These are phyloP conservation scores for Parastagonospora nodorum DNA, from an alignment of 2,329 filamentous ascomycete genomes.

Conservation along the genomic window DNA sequence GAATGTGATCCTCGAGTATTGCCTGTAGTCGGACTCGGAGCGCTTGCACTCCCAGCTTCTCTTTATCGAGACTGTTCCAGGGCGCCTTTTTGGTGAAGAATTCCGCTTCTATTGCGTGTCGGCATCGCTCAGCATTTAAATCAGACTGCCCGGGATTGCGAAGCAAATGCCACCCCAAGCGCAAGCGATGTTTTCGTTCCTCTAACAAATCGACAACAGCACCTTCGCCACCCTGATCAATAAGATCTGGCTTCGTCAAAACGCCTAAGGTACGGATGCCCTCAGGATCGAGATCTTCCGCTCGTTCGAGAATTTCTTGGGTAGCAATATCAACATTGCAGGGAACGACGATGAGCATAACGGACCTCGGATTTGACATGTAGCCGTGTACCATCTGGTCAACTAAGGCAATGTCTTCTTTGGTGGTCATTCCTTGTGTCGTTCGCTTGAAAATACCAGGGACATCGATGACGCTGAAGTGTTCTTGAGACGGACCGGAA, in stretches of 20 bases:
- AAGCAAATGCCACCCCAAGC: constrained; percentile 28
- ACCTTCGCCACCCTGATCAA: constrained; percentile 33
- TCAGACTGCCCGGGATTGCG: constrained; percentile 36
- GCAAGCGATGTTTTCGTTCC: neutral
- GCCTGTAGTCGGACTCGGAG: constrained; percentile 49
- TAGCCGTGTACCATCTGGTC: constrained; percentile 13
- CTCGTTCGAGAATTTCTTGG: constrained; percentile 53
- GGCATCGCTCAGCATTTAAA: neutral
- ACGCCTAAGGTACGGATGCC: constrained; percentile 37
- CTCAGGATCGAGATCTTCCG: constrained; percentile 37
- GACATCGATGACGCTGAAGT: constrained; percentile 51
- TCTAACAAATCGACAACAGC: neutral
- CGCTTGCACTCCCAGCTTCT: constrained; percentile 11
- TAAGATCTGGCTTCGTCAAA: constrained; percentile 43
- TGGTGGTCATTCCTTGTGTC: constrained; percentile 16
- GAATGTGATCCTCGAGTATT: constrained; percentile 48
- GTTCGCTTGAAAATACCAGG: constrained; percentile 47
- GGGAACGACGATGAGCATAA: constrained; percentile 20
- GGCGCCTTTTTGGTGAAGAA: constrained; percentile 42
- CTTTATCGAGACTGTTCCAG: neutral
- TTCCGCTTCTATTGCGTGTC: too few relatives aligned
- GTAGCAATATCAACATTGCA: constrained; percentile 51
- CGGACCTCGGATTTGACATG: constrained; percentile 17
- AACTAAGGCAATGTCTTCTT: constrained; percentile 17
- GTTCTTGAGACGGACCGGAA: constrained; percentile 44